Evolutionary conservation across 1,284 basidiomycete species (phyloP).

Genomic region (Phlebopus sp.): DNA sequence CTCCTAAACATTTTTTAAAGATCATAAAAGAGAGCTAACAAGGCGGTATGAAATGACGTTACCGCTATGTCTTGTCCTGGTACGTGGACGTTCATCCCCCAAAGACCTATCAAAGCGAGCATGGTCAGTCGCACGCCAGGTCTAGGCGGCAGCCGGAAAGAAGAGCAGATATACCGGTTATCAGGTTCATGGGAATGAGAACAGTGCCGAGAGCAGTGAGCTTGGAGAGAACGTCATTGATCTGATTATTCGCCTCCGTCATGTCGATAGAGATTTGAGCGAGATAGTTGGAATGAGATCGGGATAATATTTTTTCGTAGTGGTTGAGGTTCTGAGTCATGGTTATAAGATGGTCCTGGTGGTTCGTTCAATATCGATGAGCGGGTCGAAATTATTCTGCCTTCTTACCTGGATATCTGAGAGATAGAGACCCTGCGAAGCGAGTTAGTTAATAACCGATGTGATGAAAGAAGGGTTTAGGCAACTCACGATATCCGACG

Average conservation of each 20-base stretch:
- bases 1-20: conserved; percentile 20
- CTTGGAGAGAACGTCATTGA: conserved; percentile 99
- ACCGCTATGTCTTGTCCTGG: conserved; percentile 72
- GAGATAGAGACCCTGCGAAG: conserved; percentile 81
- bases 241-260: conserved; percentile 99
- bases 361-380: conserved; percentile 4
- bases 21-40: neutral
- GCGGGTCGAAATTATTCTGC: neutral
- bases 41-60: conserved; percentile 19
- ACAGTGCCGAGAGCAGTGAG: conserved; percentile 97
- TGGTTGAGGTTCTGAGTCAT: conserved; percentile 99
- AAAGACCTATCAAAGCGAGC: conserved; percentile 51
- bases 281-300: conserved; percentile 99
- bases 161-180: conserved; percentile 63
- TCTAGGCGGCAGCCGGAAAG: conserved; percentile 17
- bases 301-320: conserved; percentile 98
- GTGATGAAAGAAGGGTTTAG: conserved; percentile 1
- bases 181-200: conserved; percentile 94
- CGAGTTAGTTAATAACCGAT: conserved; percentile 2
- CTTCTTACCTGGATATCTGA: conserved; percentile 78
- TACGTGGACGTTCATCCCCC: conserved; percentile 93
- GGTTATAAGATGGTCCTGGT: conserved; percentile 94
- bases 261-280: conserved; percentile 98
- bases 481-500: conserved; percentile 86
- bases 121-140: conserved; percentile 13